A percentile compares a stretch with the other conserved stretches of the same genome.
Conservation (phyloP, 2,329 filamentous ascomycete species). For the Neopestalotiopsis clavispora region DNA sequence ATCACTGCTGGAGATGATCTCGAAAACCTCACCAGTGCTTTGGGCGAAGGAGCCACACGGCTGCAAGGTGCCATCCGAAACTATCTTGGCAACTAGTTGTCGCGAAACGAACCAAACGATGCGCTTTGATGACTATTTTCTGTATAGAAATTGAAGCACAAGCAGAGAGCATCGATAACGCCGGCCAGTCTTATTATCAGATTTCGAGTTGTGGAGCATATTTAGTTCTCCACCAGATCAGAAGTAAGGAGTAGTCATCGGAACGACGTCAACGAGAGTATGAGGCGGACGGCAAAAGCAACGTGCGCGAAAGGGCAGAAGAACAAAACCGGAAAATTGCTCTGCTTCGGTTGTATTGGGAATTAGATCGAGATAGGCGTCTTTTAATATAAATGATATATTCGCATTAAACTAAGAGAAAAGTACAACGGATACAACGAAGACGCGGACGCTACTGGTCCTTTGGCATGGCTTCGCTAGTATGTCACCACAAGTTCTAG, state of each 20-base stretch:
- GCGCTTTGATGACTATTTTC: background rate
- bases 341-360: background rate
- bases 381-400: conserved; percentile 9
- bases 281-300: conserved; percentile 11
- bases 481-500: no score
- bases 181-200: background rate
- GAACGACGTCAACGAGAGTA: conserved; percentile 15
- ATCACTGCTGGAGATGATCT: conserved; percentile 95
- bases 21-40: conserved; percentile 81
- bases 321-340: background rate
- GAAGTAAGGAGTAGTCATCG: background rate
- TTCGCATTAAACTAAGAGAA: background rate
- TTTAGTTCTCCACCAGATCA: background rate
- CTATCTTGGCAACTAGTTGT: conserved; percentile 62
- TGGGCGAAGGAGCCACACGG: conserved; percentile 84
- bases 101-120: background rate
- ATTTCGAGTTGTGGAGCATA: background rate
- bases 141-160: background rate
- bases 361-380: conserved; percentile 11
- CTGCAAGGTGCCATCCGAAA: conserved; percentile 77
- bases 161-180: background rate
- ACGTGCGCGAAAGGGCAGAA: conserved; percentile 1
- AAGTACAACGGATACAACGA: no score
- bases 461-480: no score
- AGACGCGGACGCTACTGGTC: no score